Evolutionary conservation across 176 grass and related monocot species (phyloP).

Genomic region (Oryza rufipogon): DNA sequence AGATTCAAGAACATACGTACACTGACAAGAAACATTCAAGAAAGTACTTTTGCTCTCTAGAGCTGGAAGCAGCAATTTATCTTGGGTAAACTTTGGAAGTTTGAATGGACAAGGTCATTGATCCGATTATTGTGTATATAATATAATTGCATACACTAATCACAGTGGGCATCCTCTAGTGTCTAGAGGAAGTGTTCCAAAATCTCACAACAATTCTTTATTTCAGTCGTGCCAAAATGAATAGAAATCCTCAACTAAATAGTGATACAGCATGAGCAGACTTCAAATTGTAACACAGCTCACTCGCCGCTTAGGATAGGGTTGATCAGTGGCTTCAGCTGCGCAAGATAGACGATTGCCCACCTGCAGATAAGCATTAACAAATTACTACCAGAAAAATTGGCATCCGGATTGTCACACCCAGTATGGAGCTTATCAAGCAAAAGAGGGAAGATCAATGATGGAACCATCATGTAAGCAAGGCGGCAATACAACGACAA

Average conservation of each 20-base stretch:
- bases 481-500: background rate
- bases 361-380: constrained; percentile 55
- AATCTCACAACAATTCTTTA: constrained; percentile 41
- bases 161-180: constrained; percentile 35
- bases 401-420: background rate
- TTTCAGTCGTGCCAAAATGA: constrained; percentile 44
- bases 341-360: constrained; percentile 94
- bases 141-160: constrained; percentile 66
- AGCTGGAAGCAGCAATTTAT: too few species aligned
- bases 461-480: background rate
- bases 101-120: background rate
- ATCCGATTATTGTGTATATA: constrained; percentile 34
- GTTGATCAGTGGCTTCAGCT: constrained; percentile 94
- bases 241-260: constrained; percentile 42
- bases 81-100: too few species aligned
- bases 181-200: constrained; percentile 39
- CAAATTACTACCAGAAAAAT: background rate
- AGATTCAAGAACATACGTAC: too few species aligned
- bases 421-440: background rate
- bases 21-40: too few species aligned
- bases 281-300: constrained; percentile 32
- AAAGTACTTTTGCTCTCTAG: too few species aligned
- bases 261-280: constrained; percentile 32
- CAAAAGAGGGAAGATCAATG: background rate
- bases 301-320: constrained; percentile 93